Evolutionary conservation across 805 yeast genomes (phyloP).

Genomic region (Barnettozyma siamensis): DNA sequence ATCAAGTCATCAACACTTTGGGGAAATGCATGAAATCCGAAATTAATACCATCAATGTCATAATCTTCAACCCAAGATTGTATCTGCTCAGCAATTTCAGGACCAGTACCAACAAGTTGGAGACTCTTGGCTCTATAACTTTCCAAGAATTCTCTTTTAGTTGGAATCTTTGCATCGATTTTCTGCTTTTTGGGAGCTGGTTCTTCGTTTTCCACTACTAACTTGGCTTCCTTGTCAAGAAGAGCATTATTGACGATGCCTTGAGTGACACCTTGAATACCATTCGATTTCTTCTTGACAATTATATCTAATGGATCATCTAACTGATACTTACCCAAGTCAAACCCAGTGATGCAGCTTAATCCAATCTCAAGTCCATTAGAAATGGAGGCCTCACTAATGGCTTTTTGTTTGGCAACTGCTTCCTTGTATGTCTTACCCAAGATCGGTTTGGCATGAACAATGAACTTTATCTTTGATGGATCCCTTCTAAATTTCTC

Average conservation of each 20-base stretch:
- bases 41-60: conserved; percentile 39
- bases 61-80: conserved; percentile 34
- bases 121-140: conserved; percentile 18
- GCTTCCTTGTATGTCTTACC: conserved; percentile 40
- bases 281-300: conserved; percentile 26
- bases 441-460: conserved; percentile 32
- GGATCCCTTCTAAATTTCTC: conserved; percentile 32
- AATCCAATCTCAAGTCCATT: conserved; percentile 34
- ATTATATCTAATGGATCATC: conserved; percentile 26
- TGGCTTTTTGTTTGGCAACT: conserved; percentile 29
- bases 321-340: conserved; percentile 29
- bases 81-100: conserved; percentile 34
- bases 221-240: conserved; percentile 26
- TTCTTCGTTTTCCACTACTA: conserved; percentile 9
- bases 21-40: conserved; percentile 32
- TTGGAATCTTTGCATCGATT: conserved; percentile 1
- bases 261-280: conserved; percentile 25
- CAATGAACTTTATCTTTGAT: conserved; percentile 33
- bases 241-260: conserved; percentile 25
- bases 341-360: conserved; percentile 43
- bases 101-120: conserved; percentile 28
- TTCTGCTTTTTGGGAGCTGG: conserved; percentile 4
- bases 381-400: conserved; percentile 31
- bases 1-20: conserved; percentile 34
- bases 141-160: conserved; percentile 6